Evolutionary conservation across 441 rosid species (phyloP), one percentile per base, ranked within the genome.

Genomic region (Eutrema salsugineum): DNA sequence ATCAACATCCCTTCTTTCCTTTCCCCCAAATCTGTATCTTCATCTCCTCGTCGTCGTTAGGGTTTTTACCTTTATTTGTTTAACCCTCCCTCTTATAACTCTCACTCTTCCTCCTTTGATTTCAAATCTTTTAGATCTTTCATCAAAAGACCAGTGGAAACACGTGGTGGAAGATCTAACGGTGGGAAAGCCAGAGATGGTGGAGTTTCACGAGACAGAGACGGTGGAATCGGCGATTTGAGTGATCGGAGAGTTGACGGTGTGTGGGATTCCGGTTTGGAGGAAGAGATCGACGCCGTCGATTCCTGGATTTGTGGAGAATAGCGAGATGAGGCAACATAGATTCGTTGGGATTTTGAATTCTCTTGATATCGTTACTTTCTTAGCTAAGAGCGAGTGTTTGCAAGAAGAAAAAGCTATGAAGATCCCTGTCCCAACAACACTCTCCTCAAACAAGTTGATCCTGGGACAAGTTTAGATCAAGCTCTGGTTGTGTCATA

Each of bases 141-240:
- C 56, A n/a, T n/a, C n/a, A n/a, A n/a, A n/a, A n/a, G n/a, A n/a
- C n/a, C n/a, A n/a, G n/a, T 56, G 92, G 35, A 86, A 94, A 59
- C 99, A 94, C 67, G 97, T 92, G 47, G 98, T 90, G 40, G 99
- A 98, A 14, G 99, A 94, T 89, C 88, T 94, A 73, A 94, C 98
- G 30, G 98, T 94, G 65, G 99, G 98, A 68, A 94, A 94, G 85
- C 99, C 98, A 15, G 99, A 92, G 79, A 76, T 92, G 79, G 85
- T 81, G 12, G 99, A 94, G 79, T 92, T 94, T 62, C 75, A 61
- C 48, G 97, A 94, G 81, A 84, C 90, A 2, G 96, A 89, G 83
- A 90, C 91, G 6, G 83, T 94, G 16, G 99, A 90, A 75, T 78
- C 89, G 8, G 98, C 99, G 3, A 88, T 91, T 38, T 63, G 79